phyloP scores from a whole-genome alignment of 2,329 filamentous ascomycete genomes.

The Blastomyces gilchristii region DNA sequence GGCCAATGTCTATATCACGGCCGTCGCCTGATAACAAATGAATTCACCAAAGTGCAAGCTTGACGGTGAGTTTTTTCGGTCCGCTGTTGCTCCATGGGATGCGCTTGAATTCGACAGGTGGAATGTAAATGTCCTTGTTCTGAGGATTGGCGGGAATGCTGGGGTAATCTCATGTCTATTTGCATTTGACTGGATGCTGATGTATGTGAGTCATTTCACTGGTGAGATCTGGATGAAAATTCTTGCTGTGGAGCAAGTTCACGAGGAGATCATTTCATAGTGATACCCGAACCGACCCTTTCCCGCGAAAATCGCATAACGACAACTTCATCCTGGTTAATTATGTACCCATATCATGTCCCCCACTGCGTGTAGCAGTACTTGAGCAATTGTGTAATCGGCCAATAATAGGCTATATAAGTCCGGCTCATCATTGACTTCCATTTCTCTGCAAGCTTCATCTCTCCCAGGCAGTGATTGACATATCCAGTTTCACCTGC shows the following conservation, averaged over 20 bases:
- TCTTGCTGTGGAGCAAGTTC: background rate
- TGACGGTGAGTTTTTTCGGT: constrained; percentile 7
- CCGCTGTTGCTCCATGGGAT: constrained; percentile 5
- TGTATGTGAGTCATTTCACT: background rate
- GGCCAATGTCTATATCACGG: background rate
- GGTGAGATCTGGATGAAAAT: background rate
- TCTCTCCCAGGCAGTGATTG: constrained; percentile 8
- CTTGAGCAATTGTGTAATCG: constrained; percentile 1
- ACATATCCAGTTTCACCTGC: background rate
- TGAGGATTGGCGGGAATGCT: background rate
- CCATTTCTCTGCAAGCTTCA: constrained; percentile 6
- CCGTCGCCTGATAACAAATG: constrained; percentile 4
- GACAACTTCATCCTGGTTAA: constrained; percentile 4
- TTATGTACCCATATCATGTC: constrained; percentile 8
- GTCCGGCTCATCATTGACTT: background rate
- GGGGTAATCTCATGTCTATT: background rate
- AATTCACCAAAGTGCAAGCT: constrained; percentile 10
- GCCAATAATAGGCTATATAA: background rate
- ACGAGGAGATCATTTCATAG: background rate
- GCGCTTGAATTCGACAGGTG: constrained; percentile 4
- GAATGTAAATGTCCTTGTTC: background rate
- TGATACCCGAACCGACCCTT: constrained; percentile 1
- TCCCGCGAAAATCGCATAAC: constrained; percentile 7
- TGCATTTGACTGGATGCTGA: constrained; percentile 4
- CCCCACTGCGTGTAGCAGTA: background rate